Conservation (phyloP, 768 basidiomycete species). For the Suillus variegatus region DNA sequence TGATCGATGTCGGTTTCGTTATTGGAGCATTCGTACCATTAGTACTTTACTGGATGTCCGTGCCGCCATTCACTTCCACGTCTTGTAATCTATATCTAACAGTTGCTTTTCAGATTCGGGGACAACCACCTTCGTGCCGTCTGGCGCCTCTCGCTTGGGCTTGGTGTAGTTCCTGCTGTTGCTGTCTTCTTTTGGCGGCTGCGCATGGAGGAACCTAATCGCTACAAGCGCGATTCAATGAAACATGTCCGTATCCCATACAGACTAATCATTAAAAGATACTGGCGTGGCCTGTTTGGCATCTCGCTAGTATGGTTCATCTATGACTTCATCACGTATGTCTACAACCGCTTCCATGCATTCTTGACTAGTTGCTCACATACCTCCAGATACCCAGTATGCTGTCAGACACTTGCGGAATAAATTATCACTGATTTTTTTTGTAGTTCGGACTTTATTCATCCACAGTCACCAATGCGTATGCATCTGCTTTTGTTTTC, state of each 20-base stretch:
- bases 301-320: slow-evolving; percentile 84
- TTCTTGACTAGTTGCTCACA: neutral
- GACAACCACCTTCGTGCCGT: slow-evolving; percentile 78
- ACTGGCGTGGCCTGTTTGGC: slow-evolving; percentile 73
- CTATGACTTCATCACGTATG: slow-evolving; percentile 78
- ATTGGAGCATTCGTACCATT: slow-evolving; percentile 79
- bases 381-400: slow-evolving; percentile 58
- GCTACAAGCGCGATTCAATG: slow-evolving; percentile 81
- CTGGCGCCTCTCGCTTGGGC: slow-evolving; percentile 85
- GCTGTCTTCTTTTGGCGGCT: slow-evolving; percentile 87
- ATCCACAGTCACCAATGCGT: slow-evolving; percentile 72
- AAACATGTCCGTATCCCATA: slow-evolving; percentile 75
- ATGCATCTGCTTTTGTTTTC: slow-evolving; percentile 15
- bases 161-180: slow-evolving; percentile 79
- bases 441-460: slow-evolving; percentile 78
- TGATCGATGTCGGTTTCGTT: slow-evolving; percentile 88
- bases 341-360: slow-evolving; percentile 13
- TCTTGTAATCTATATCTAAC: slow-evolving; percentile 1
- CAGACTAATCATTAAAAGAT: slow-evolving; percentile 71
- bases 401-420: slow-evolving; percentile 23
- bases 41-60: slow-evolving; percentile 87
- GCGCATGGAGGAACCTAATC: slow-evolving; percentile 76
- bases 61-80: slow-evolving; percentile 9
- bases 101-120: slow-evolving; percentile 55
- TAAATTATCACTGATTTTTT: slow-evolving; percentile 7